Percentiles rank a stretch among this genome's conserved stretches.
phyloP scores from a whole-genome alignment of 2,329 filamentous ascomycete genomes.

The Metarhizium anisopliae region DNA sequence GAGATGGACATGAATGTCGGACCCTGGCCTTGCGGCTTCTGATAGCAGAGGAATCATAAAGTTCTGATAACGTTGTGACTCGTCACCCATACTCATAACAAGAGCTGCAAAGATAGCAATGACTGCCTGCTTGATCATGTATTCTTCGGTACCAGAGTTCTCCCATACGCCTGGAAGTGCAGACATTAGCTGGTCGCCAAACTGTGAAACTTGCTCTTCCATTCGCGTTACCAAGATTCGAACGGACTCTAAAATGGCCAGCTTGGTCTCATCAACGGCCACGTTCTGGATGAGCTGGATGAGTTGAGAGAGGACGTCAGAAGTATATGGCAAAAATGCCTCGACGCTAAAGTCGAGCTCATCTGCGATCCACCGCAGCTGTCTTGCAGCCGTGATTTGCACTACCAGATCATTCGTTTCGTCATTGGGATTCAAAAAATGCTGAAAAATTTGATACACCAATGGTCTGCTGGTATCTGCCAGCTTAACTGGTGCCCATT shows the following conservation, averaged over 20 bases:
- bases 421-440: conserved; percentile 72
- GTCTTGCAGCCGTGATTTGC: conserved; percentile 78
- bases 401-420: conserved; percentile 84
- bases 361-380: conserved; percentile 71
- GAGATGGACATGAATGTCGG: conserved; percentile 69
- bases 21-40: conserved; percentile 68
- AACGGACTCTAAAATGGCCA: conserved; percentile 82
- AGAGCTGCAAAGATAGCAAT: conserved; percentile 77
- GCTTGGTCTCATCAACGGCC: conserved; percentile 77
- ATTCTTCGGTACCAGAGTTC: conserved; percentile 67
- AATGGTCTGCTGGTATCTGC: conserved; percentile 58
- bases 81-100: conserved; percentile 73
- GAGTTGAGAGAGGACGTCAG: conserved; percentile 62
- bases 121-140: conserved; percentile 89
- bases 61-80: conserved; percentile 68
- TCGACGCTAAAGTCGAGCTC: conserved; percentile 74
- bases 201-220: conserved; percentile 59
- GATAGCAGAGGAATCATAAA: conserved; percentile 76
- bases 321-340: conserved; percentile 67
- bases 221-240: conserved; percentile 72
- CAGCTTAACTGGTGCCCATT: conserved; percentile 80
- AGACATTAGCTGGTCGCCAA: conserved; percentile 73
- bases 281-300: conserved; percentile 73
- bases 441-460: conserved; percentile 82
- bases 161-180: conserved; percentile 80